A percentile compares a stretch with the other conserved stretches of the same genome.
phyloP scores from a whole-genome alignment of 345 rosid species.

The Eucalyptus tenuipes region DNA sequence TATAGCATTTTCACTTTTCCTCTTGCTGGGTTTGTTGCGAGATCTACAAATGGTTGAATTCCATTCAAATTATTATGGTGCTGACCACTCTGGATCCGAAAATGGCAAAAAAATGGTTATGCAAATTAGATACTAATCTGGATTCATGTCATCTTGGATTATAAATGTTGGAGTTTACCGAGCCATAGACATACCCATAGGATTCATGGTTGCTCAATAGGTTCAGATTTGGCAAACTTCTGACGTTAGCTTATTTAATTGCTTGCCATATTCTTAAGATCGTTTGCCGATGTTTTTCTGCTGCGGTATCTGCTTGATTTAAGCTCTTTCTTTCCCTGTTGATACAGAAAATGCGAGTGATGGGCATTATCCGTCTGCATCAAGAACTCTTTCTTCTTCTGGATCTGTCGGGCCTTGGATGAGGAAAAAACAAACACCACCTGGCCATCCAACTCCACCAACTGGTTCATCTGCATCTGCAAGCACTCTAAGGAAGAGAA shows the following conservation, averaged over 20 bases:
- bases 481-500: conserved; percentile 32
- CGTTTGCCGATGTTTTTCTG: neutral
- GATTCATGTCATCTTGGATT: neutral
- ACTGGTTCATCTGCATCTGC: conserved; percentile 26
- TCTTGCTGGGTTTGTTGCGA: neutral
- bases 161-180: neutral
- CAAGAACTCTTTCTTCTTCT: conserved; percentile 21
- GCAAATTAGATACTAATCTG: neutral
- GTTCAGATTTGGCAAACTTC: neutral
- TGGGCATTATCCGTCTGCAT: conserved; percentile 26
- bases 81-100: neutral
- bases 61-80: neutral
- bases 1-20: neutral
- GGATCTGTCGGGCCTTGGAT: conserved; percentile 2
- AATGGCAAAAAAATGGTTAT: neutral
- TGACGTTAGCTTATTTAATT: neutral
- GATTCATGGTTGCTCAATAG: neutral
- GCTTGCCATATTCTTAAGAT: neutral
- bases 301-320: neutral
- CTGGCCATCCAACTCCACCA: conserved; percentile 31
- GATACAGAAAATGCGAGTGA: conserved; percentile 50
- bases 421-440: conserved; percentile 22
- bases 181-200: neutral
- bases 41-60: neutral
- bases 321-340: neutral